These are phyloP conservation scores for Aegilops tauschii DNA, from an alignment of 176 grass and related monocot genomes.

Conservation along the genomic window DNA sequence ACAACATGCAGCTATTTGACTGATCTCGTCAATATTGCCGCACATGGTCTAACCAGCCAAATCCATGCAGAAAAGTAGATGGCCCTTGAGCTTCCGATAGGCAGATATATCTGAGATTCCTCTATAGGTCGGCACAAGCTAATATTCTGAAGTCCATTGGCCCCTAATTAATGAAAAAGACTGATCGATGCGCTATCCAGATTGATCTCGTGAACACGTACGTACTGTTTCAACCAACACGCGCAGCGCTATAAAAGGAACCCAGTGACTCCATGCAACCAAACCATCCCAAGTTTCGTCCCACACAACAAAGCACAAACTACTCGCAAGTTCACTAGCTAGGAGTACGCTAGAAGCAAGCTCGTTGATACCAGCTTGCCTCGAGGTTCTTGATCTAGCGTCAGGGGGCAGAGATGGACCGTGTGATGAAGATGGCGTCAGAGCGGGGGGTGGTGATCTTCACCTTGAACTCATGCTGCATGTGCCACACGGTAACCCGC, in stretches of 20 bases:
- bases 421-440: constrained; percentile 52
- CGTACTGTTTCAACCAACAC: neutral
- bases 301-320: neutral
- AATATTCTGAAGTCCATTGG: neutral
- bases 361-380: neutral
- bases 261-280: neutral
- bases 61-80: neutral
- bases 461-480: constrained; percentile 73
- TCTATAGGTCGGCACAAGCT: neutral
- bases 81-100: neutral
- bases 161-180: neutral
- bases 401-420: constrained; percentile 35
- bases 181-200: neutral
- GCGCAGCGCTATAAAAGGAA: constrained; percentile 29
- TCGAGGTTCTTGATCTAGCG: too few relatives aligned
- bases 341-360: neutral
- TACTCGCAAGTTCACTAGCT: neutral
- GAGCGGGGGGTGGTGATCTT: constrained; percentile 77
- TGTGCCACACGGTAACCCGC: constrained; percentile 77
- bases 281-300: constrained; percentile 19
- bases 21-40: neutral
- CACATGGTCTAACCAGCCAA: neutral
- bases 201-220: neutral
- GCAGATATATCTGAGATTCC: neutral
- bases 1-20: neutral